These are phyloP conservation scores for Talaromyces verruculosus DNA, from an alignment of 2,329 filamentous ascomycete species.

Conservation along the genomic window DNA sequence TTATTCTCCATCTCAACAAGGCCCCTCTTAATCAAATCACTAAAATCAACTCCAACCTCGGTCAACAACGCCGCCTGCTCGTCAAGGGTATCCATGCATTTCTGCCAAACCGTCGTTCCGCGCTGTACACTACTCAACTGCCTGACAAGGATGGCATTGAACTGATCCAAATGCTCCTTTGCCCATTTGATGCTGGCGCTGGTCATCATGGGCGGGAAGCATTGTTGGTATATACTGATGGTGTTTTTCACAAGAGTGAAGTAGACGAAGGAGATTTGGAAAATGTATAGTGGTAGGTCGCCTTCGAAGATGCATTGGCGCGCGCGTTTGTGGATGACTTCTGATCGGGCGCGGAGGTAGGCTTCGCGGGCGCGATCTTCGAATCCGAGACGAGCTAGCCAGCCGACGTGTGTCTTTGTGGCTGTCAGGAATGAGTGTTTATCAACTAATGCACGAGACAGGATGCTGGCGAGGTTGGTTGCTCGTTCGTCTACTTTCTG, in stretches of 20 bases:
- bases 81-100: slow-evolving; percentile 79
- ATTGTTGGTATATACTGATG: slow-evolving; percentile 79
- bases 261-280: slow-evolving; percentile 92
- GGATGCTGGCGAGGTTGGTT: slow-evolving; percentile 69
- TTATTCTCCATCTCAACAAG: slow-evolving; percentile 23
- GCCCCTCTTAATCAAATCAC: slow-evolving; percentile 69
- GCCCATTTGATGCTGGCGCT: slow-evolving; percentile 97
- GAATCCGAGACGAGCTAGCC: slow-evolving; percentile 82
- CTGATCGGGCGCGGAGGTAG: slow-evolving; percentile 76
- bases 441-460: slow-evolving; percentile 74
- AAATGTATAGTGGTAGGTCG: slow-evolving; percentile 88
- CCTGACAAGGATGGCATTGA: slow-evolving; percentile 77
- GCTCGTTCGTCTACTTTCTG: slow-evolving; percentile 88
- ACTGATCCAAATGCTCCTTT: slow-evolving; percentile 89
- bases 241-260: slow-evolving; percentile 95
- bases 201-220: slow-evolving; percentile 83
- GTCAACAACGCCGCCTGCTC: slow-evolving; percentile 76
- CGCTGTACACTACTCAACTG: slow-evolving; percentile 84
- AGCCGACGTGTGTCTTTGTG: slow-evolving; percentile 77
- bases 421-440: slow-evolving; percentile 74
- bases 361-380: slow-evolving; percentile 86
- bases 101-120: slow-evolving; percentile 72
- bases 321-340: slow-evolving; percentile 75
- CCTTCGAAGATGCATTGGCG: slow-evolving; percentile 95
- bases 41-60: slow-evolving; percentile 88